Evolutionary conservation across 2,329 filamentous ascomycete genomes (phyloP).

Genomic region (Ophioceras dolichostomum): DNA sequence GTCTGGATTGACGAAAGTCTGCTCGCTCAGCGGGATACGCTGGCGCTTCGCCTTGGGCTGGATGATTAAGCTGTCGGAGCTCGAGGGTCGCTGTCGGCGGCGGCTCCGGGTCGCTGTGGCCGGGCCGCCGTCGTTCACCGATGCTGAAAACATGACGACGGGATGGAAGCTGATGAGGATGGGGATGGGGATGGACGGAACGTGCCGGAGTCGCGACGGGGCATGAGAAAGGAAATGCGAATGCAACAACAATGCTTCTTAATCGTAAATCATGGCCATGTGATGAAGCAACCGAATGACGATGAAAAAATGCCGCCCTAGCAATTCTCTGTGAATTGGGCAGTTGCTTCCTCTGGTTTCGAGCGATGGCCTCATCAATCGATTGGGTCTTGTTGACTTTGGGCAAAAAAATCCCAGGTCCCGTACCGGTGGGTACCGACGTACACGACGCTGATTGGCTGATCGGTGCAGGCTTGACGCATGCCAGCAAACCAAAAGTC

Average conservation of each 20-base stretch:
- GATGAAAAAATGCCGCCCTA: not conserved
- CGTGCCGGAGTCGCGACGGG: not conserved
- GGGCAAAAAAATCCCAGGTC: conserved; percentile 1
- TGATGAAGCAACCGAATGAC: not conserved
- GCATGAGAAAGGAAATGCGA: too few species aligned
- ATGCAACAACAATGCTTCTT: conserved; percentile 1
- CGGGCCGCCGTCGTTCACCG: conserved; percentile 36
- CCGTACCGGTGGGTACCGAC: not conserved
- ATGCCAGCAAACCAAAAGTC: too few species aligned
- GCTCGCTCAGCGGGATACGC: conserved; percentile 43
- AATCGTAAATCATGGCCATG: conserved; percentile 5
- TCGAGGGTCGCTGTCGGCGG: conserved; percentile 46
- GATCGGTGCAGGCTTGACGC: not conserved
- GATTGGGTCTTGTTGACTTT: conserved; percentile 8
- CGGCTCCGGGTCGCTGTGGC: conserved; percentile 47
- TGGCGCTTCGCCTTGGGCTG: conserved; percentile 54
- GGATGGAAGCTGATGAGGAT: too few species aligned
- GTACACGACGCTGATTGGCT: conserved; percentile 1
- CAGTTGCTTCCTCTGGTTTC: not conserved
- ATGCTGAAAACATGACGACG: conserved; percentile 46
- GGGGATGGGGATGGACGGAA: conserved; percentile 4
- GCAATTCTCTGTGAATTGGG: not conserved
- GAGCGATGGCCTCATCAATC: conserved; percentile 2
- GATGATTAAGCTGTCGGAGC: conserved; percentile 38
- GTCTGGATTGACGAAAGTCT: conserved; percentile 42